Evolutionary conservation across 1,284 basidiomycete species (phyloP), one percentile per base, ranked within the genome.

Genomic region (Albatrellus sp.): DNA sequence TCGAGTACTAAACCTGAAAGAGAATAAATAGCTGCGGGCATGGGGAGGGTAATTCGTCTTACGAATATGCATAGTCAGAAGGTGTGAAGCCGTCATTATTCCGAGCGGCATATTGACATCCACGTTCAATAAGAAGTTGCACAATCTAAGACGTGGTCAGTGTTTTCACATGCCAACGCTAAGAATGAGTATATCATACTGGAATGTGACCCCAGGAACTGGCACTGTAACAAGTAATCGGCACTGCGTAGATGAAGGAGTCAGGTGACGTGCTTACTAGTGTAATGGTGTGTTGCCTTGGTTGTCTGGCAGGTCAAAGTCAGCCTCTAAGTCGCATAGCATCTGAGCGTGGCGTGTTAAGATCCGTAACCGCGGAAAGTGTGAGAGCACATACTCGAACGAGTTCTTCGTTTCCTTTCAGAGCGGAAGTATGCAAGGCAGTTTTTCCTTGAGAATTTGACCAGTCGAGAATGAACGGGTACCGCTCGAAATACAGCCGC

Each of bases 51-150:
- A 48, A 34, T 46, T 46, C 35, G 35, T 72, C 84, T 55, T 58
- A 90, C 76, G 87, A 89, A 61, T 90, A 97, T 10, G 91, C 88
- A 60, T 91, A 94, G 61, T 98, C 92, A 0, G 80, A 81, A 2
- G 93, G 80, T 1, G 86, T 90, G 57, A 91, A 97, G 0, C 90
- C 90, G 49, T 90, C 80, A 46, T 88, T 88, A 60, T 98, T 98
- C 50, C 84, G 76, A 29, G 80, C 75, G 16, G 75, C 69, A 55
- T 80, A 86, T 52, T 81, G 77, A 56, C 90, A 94, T 1, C 90
- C 92, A 46, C 84, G 70, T 59, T 93, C 89, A 48, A 97, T 86
- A 35, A 98, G 70, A 13, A 91, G 64, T 60, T 89, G 87, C 3
- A 96, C 80, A 32, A 90, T 75, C 76, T 90, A 59, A 11, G 30